phyloP scores from a whole-genome alignment of 176 grass and related monocot genomes.

The Tillandsia fasciculata region DNA sequence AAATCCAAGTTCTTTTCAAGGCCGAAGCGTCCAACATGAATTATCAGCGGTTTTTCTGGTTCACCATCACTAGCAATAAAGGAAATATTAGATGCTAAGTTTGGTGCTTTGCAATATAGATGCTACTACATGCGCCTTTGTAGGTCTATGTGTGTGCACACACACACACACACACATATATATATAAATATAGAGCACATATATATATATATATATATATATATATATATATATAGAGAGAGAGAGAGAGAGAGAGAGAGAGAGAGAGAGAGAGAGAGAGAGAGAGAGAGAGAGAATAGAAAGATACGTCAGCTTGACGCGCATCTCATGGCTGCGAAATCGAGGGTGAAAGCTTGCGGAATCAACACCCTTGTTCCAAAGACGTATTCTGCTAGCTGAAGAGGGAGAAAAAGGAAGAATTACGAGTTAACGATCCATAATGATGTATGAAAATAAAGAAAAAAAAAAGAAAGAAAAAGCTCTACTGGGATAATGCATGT shows the following conservation, averaged over 20 bases:
- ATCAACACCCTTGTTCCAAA: slow-evolving; percentile 99
- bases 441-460: neutral
- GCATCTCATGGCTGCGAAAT: slow-evolving; percentile 70
- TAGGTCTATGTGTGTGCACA: too few species aligned
- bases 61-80: slow-evolving; percentile 65
- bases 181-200: too few species aligned
- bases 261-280: slow-evolving; percentile 9
- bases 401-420: slow-evolving; percentile 14
- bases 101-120: neutral
- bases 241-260: too few species aligned
- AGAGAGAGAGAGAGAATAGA: neutral
- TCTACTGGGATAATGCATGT: slow-evolving; percentile 17
- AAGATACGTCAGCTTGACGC: slow-evolving; percentile 58
- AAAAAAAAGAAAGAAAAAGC: neutral
- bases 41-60: slow-evolving; percentile 79
- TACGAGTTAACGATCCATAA: too few species aligned
- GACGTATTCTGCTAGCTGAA: slow-evolving; percentile 72
- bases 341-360: slow-evolving; percentile 89
- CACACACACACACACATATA: too few species aligned
- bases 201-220: too few species aligned
- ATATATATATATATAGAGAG: too few species aligned
- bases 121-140: neutral
- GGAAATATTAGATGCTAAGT: slow-evolving; percentile 5
- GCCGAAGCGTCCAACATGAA: slow-evolving; percentile 94
- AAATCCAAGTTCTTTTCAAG: slow-evolving; percentile 98